These are phyloP conservation scores for Xylariaceae sp. DNA, from an alignment of 2,329 filamentous ascomycete genomes.

Conservation along the genomic window DNA sequence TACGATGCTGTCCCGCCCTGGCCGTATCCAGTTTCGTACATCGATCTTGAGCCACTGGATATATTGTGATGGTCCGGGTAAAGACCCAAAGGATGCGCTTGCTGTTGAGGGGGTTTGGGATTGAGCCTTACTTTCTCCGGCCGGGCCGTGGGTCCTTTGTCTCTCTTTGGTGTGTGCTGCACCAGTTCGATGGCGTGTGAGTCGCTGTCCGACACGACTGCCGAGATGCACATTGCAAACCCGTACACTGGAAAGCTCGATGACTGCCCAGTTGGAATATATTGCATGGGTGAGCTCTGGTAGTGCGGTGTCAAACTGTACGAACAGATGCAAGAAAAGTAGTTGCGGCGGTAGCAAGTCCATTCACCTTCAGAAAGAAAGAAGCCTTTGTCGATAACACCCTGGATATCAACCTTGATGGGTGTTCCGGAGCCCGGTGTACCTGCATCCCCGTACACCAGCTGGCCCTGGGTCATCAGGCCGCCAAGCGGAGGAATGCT, in stretches of 20 bases:
- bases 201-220: conserved; percentile 71
- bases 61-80: conserved; percentile 37
- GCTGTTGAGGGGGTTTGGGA: conserved; percentile 56
- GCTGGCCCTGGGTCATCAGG: conserved; percentile 51
- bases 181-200: conserved; percentile 79
- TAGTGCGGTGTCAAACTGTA: conserved; percentile 63
- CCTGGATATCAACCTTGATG: conserved; percentile 69
- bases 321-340: conserved; percentile 80
- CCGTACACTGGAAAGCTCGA: conserved; percentile 63
- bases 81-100: conserved; percentile 40
- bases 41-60: conserved; percentile 27
- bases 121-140: conserved; percentile 66
- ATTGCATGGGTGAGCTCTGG: conserved; percentile 41
- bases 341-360: conserved; percentile 91
- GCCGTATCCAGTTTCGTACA: conserved; percentile 39
- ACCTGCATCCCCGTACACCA: conserved; percentile 54
- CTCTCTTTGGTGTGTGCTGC: conserved; percentile 86
- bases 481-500: conserved; percentile 50
- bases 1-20: conserved; percentile 31
- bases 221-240: conserved; percentile 81
- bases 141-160: conserved; percentile 77
- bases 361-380: conserved; percentile 77
- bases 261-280: conserved; percentile 45
- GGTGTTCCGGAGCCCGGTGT: conserved; percentile 28
- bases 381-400: conserved; percentile 85